Evolutionary conservation across 2,329 filamentous ascomycete species (phyloP), one percentile per base, ranked within the genome.

Genomic region (Cercospora sp.): DNA sequence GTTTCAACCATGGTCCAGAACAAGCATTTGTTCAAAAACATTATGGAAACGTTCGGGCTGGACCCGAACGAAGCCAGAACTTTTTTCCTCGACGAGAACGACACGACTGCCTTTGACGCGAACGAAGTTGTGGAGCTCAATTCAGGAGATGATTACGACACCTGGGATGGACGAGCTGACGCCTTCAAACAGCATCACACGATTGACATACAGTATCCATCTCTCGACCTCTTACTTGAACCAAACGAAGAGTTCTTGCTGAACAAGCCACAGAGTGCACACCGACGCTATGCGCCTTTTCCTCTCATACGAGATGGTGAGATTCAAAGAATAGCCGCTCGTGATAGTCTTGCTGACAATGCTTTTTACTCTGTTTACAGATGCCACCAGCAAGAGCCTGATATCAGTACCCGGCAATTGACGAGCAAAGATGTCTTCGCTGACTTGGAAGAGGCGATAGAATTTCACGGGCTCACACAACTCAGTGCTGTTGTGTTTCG

Each of bases 321-420:
- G 26, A 51, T 70, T 5, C 62, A 34, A 10, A 28, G 21, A 16
- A 43, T 62, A 30, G 61, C 69, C n/a, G 66, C 66, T 16, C 69
- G 69, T 12, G 69, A 70, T 32, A 51, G 55, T n/a, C 24, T 40
- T 9, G 26, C 24, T 9, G 68, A 65, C 30, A 63, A 63, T 26
- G 34, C 32, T 18, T 70, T 70, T 34, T 63, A 51, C 51, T 67
- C 68, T n/a, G 49, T 70, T 5, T 65, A 70, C 62, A 64, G 61
- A n/a, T 65, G 62, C 24, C 32, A 65, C 18, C 65, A 66, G 10
- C 18, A 34, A 16, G 32, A 40, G 30, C 37, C 40, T 21, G 18
- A 62, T 9, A 37, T 61, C 45, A 45, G 49, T 24, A 34, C 37
- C 32, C 60, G 65, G 30, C 40, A 63, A 4, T 34, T 66, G 32